Percentiles rank a stretch among this genome's conserved stretches.
Evolutionary conservation across 805 yeast species (phyloP).

Genomic region (Ogataea zsoltii): DNA sequence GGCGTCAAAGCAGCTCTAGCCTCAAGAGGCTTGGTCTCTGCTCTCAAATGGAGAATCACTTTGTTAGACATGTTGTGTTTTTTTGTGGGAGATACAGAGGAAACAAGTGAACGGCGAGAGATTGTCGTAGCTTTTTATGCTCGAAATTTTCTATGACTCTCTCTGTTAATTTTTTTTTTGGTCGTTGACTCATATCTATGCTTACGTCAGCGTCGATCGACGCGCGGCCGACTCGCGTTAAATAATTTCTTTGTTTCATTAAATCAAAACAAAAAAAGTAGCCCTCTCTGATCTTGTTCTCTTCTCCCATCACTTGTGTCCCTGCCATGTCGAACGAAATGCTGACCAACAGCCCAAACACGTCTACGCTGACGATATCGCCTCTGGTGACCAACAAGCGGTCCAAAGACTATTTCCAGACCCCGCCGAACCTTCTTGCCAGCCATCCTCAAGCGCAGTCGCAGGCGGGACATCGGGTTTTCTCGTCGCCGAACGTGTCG

Average conservation of each 20-base stretch:
- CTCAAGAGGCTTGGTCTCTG: slow-evolving; percentile 95
- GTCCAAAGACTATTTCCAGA: slow-evolving; percentile 35
- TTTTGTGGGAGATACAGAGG: neutral
- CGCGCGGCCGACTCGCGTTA: too few relatives aligned
- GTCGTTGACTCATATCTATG: too few relatives aligned
- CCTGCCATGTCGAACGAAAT: slow-evolving; percentile 16
- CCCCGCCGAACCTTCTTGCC: slow-evolving; percentile 34
- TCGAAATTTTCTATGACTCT: too few relatives aligned
- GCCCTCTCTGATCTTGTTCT: neutral
- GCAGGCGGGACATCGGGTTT: slow-evolving; percentile 20
- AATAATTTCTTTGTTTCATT: neutral
- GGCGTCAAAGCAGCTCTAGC: slow-evolving; percentile 98
- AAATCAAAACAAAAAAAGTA: neutral
- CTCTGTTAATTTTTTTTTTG: slow-evolving; percentile 1
- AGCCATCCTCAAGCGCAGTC: slow-evolving; percentile 21
- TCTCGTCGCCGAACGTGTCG: slow-evolving; percentile 28
- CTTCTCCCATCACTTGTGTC: too few relatives aligned
- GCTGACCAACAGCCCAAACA: slow-evolving; percentile 51
- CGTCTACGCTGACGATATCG: slow-evolving; percentile 72
- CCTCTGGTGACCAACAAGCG: slow-evolving; percentile 51
- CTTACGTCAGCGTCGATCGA: neutral
- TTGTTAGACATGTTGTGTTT: slow-evolving; percentile 22
- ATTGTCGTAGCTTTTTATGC: too few relatives aligned
- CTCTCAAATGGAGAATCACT: slow-evolving; percentile 85
- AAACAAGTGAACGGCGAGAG: neutral